A percentile compares a stretch with the other conserved stretches of the same genome.
phyloP scores from a whole-genome alignment of 2,329 filamentous ascomycete species.

The Penicillium hesseltinei region DNA sequence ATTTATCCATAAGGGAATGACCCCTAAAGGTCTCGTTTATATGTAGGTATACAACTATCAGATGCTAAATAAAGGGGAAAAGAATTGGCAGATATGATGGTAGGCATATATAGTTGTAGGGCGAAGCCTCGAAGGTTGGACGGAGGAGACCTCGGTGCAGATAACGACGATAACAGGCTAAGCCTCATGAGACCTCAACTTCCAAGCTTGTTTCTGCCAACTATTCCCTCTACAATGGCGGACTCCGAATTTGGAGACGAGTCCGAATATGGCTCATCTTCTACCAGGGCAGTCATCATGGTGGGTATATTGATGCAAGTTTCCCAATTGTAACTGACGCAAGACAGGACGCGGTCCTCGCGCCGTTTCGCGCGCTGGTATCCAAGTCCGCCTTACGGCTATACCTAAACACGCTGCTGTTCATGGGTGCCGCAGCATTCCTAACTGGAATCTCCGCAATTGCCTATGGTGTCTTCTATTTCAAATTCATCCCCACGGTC shows the following conservation, averaged over 20 bases:
- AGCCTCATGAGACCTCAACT: not conserved
- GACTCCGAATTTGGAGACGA: conserved; percentile 25
- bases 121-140: not conserved
- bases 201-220: not conserved
- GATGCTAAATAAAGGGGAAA: not conserved
- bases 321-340: conserved; percentile 17
- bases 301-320: conserved; percentile 8
- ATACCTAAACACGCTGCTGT: conserved; percentile 60
- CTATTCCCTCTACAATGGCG: conserved; percentile 16
- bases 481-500: conserved; percentile 65
- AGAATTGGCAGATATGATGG: not conserved
- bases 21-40: not conserved
- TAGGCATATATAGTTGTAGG: too few species aligned
- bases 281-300: conserved; percentile 11
- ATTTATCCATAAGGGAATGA: not conserved
- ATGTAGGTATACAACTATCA: not conserved
- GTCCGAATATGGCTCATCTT: conserved; percentile 19
- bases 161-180: not conserved
- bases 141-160: not conserved
- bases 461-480: conserved; percentile 67
- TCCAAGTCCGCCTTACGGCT: conserved; percentile 63
- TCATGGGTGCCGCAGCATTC: conserved; percentile 52
- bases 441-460: conserved; percentile 59
- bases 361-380: conserved; percentile 54
- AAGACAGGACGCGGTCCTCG: conserved; percentile 52